Evolutionary conservation across 2,329 filamentous ascomycete genomes (phyloP), one percentile per base, ranked within the genome.

Genomic region (Huntiella savannae): DNA sequence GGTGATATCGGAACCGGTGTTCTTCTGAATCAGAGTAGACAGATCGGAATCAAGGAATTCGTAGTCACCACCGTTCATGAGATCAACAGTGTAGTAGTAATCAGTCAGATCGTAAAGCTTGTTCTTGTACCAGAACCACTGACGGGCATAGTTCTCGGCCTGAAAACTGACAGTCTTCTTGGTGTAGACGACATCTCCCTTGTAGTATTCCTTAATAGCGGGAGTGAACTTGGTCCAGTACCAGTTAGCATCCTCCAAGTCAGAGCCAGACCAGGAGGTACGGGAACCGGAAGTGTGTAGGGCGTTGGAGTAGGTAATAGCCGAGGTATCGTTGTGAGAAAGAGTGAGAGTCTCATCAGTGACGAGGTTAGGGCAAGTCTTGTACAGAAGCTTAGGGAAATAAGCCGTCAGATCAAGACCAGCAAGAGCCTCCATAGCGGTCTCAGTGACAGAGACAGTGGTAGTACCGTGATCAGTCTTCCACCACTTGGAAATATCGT

Each of bases 401-500:
- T 94, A 94, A n/a, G 71, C 69, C 53, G 91, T 82, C 53, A 98
- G 64, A 54, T 87, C 77, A 54, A 75, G 56, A 32, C 91, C 91
- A 35, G 76, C 83, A 52, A 94, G 78, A 1, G 75, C 76, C 52
- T 75, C 57, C 91, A 98, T 96, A 47, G 67, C 62, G 1, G 69
- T 64, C 3, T 64, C 66, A 1, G 68, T 71, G 0, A 77, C 79
- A 49, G 78, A 67, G 44, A 73, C 75, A 41, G 60, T 62, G 7
- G 64, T 77, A 56, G 92, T 85, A 58, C 84, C 88, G 64, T 98
- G 91, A 48, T 92, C 75, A 16, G 73, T 63, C 56, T 73, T 83
- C 76, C 80, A 95, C 60, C 93, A 98, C 48, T 87, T 82, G 45
- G 78, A 75, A 39, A 98, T 75, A 56, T 98, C 91, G 62, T 96